Conservation (phyloP, 371 early-diverging fungal genomes). For the Mucor lusitanicus region DNA sequence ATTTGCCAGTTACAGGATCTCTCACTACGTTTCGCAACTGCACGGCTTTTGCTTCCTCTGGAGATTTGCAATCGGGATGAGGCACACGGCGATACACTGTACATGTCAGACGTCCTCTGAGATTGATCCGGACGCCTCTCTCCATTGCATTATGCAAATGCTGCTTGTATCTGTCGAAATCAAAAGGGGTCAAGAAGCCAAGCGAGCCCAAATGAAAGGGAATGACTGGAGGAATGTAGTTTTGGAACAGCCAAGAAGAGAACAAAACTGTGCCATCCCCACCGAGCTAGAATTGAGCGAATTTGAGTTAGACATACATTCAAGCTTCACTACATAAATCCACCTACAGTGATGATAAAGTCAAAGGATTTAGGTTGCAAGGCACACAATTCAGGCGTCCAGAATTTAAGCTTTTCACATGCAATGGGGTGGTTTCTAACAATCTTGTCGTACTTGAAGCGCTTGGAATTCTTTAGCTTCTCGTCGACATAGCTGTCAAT, state of each 20-base stretch:
- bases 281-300: slow-evolving; percentile 57
- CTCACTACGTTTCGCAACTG: slow-evolving; percentile 43
- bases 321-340: neutral
- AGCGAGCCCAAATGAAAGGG: slow-evolving; percentile 90
- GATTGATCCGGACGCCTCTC: slow-evolving; percentile 79
- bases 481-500: slow-evolving; percentile 64
- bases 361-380: slow-evolving; percentile 71
- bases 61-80: slow-evolving; percentile 31
- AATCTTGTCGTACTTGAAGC: slow-evolving; percentile 57
- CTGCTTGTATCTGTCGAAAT: slow-evolving; percentile 63
- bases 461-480: slow-evolving; percentile 59
- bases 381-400: slow-evolving; percentile 81
- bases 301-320: neutral
- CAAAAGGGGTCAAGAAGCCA: slow-evolving; percentile 92
- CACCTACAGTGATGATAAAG: slow-evolving; percentile 72
- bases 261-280: slow-evolving; percentile 91
- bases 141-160: slow-evolving; percentile 66
- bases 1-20: slow-evolving; percentile 49
- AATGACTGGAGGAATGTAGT: slow-evolving; percentile 85
- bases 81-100: slow-evolving; percentile 71
- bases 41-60: slow-evolving; percentile 15
- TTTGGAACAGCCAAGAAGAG: slow-evolving; percentile 92
- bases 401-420: slow-evolving; percentile 61
- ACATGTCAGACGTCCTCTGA: slow-evolving; percentile 88
- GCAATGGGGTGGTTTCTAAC: slow-evolving; percentile 32